Evolutionary conservation across 1,139 yeast genomes (phyloP), one percentile per base, ranked within the genome.

Genomic region (Sugiyamaella xylanicola): DNA sequence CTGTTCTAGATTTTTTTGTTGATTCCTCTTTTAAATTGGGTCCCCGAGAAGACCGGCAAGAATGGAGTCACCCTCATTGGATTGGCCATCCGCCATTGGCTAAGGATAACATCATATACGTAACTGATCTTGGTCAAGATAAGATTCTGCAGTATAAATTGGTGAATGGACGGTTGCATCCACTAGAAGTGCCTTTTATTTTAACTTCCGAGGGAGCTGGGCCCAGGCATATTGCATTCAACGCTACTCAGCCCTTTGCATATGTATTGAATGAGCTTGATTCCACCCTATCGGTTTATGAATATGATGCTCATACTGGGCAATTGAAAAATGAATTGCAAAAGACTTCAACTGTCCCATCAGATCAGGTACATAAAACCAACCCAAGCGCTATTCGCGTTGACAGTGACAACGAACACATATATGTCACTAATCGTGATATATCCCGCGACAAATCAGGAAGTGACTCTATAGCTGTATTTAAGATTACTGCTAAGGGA

Each of bases 31-130:
- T 49, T 15, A 49, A 53, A 37, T 37, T 53, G n/a, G 58, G 58
- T 2, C 58, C 58, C 4, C 36, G 43, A 15, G 19, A 25, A 8
- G 58, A 40, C 29, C 56, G 58, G 20, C 58, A 56, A 27, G 58
- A 56, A 19, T 37, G 45, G n/a, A 39, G 53, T 41, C 58, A 56
- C 37, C 54, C 58, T 21, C 58, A 56, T 27, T 56, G 58, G 58
- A 49, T 56, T 9, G 58, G 58, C 13, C 43, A 32, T 13, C 44
- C 43, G 16, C 54, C 56, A 20, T 42, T 56, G 29, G 37, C 48
- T 16, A 52, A 36, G 17, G 51, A 49, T 2, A 53, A 50, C 20
- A 52, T 44, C 36, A 48, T 50, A 4, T 56, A 53, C 32, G 52
- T 43, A 2, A 56, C 56, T 2, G 58, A 56, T 49, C 54, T 56